A percentile compares a stretch with the other conserved stretches of the same genome.
phyloP scores from a whole-genome alignment of 1,139 yeast genomes.

The Arxiozyma slooffiae region DNA sequence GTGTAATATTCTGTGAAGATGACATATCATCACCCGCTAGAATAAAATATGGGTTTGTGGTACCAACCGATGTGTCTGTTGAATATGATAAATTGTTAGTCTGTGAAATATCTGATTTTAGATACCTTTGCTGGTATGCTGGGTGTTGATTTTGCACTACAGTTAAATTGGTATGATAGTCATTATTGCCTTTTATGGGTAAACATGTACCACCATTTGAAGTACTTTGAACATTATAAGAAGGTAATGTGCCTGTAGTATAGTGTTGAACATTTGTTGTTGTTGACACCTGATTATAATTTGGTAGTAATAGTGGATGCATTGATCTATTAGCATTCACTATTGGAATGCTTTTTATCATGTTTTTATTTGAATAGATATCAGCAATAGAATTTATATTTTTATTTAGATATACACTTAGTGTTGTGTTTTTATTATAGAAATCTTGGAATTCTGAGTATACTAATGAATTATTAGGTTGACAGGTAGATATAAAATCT shows the following conservation, averaged over 20 bases:
- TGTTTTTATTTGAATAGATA: not conserved
- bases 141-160: not conserved
- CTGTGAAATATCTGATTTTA: not conserved
- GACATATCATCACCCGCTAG: not conserved
- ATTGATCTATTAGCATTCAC: constrained; percentile 7
- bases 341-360: constrained; percentile 4
- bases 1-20: not conserved
- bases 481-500: not conserved
- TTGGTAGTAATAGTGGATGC: constrained; percentile 10
- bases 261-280: not conserved
- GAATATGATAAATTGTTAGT: not conserved
- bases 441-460: not conserved
- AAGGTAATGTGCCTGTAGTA: not conserved
- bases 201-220: not conserved
- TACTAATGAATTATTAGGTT: not conserved
- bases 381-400: not conserved
- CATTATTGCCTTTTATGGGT: not conserved
- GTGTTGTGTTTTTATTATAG: not conserved
- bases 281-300: not conserved
- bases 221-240: not conserved
- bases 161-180: not conserved
- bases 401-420: not conserved
- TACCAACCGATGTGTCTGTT: not conserved
- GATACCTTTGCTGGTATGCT: not conserved
- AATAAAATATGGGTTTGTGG: not conserved